Evolutionary conservation across 2,329 filamentous ascomycete species (phyloP).

Genomic region (Aspergillus neotritici): DNA sequence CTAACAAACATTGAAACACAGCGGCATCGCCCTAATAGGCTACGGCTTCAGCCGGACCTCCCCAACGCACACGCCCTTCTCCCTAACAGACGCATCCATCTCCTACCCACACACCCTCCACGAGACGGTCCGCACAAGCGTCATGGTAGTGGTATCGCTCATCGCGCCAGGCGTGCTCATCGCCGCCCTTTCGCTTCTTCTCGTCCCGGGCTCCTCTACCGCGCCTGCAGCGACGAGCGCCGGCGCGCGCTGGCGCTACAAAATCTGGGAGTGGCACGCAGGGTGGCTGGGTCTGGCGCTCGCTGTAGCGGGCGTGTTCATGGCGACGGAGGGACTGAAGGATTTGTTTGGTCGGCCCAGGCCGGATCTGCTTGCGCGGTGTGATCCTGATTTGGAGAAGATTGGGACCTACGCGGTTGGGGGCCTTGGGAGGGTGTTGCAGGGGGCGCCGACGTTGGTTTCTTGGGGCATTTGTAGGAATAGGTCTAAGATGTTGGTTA

Average conservation of each 20-base stretch:
- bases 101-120: slow-evolving; percentile 66
- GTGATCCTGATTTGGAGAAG: slow-evolving; percentile 65
- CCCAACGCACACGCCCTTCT: slow-evolving; percentile 67
- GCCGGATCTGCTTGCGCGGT: slow-evolving; percentile 63
- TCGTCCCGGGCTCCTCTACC: slow-evolving; percentile 68
- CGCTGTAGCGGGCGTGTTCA: slow-evolving; percentile 64
- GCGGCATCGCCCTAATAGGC: slow-evolving; percentile 54
- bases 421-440: slow-evolving; percentile 49
- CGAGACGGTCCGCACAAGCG: slow-evolving; percentile 65
- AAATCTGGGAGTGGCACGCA: slow-evolving; percentile 84
- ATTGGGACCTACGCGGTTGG: slow-evolving; percentile 58
- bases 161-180: slow-evolving; percentile 63
- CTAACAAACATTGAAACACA: slow-evolving; percentile 27
- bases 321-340: slow-evolving; percentile 83
- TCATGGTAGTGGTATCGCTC: slow-evolving; percentile 60
- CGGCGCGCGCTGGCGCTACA: slow-evolving; percentile 65
- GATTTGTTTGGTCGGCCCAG: slow-evolving; percentile 61
- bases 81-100: slow-evolving; percentile 67
- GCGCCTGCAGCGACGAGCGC: slow-evolving; percentile 58
- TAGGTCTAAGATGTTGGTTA: slow-evolving; percentile 50
- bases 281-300: slow-evolving; percentile 78
- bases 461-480: slow-evolving; percentile 70
- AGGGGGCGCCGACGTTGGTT: slow-evolving; percentile 62
- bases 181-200: slow-evolving; percentile 58
- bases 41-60: slow-evolving; percentile 53